A percentile compares a stretch with the other conserved stretches of the same genome.
These are phyloP conservation scores for Phytophthora melonis DNA, from an alignment of 352 stramenopile genomes.

Conservation along the genomic window DNA sequence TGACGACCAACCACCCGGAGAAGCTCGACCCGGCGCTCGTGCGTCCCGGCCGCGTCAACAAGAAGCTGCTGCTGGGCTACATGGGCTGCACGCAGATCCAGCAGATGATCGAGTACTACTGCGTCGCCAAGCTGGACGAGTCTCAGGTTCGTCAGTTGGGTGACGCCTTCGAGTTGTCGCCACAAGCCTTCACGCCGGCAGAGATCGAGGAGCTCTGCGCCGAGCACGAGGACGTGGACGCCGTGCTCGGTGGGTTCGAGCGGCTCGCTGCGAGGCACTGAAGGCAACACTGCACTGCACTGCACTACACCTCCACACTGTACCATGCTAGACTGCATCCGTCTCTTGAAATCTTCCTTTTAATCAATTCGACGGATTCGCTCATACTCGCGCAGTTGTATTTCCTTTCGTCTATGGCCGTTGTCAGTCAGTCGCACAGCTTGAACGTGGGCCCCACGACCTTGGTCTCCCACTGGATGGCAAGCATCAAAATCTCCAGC, in stretches of 20 bases:
- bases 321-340: constrained; percentile 25
- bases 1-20: constrained; percentile 94
- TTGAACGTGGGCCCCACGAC: constrained; percentile 56
- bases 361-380: background rate
- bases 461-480: constrained; percentile 64
- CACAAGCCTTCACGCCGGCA: constrained; percentile 51
- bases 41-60: constrained; percentile 90
- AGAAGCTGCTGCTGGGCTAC: constrained; percentile 79
- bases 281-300: background rate
- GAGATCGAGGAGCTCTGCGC: constrained; percentile 68
- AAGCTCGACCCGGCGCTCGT: constrained; percentile 92
- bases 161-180: constrained; percentile 24
- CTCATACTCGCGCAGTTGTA: background rate
- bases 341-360: background rate
- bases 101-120: constrained; percentile 80
- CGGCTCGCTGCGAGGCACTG: constrained; percentile 16
- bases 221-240: constrained; percentile 50
- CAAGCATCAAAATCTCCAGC: constrained; percentile 71
- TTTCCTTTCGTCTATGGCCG: background rate
- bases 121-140: constrained; percentile 32
- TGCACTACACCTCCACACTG: background rate
- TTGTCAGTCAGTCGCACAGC: constrained; percentile 17
- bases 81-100: constrained; percentile 55
- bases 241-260: constrained; percentile 48
- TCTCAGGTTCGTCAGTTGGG: constrained; percentile 14